Base-by-base conservation (phyloP, 2,329 filamentous ascomycete species). In the Trichoderma citrinoviride region DNA sequence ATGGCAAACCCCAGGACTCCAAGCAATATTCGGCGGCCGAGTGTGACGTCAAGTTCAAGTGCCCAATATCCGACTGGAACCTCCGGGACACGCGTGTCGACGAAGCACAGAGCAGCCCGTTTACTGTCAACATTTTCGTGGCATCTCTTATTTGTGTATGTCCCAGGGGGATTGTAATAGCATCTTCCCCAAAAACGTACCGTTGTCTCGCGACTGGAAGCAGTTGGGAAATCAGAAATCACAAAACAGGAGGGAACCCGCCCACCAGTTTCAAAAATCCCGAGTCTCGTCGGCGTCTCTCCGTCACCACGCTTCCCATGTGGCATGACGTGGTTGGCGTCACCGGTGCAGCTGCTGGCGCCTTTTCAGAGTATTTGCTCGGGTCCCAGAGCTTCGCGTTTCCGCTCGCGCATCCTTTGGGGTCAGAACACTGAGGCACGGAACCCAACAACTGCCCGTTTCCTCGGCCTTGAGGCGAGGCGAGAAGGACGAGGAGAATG, bases 301-400 rank as follows among this genome's bases (percentile, higher is more conserved):
- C n/a, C 21, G 57, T 52, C 57, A 50, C 50, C 23, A 33, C 14
- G 40, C 60, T 52, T 44, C 5, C 27, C 41, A 53, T 53, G 60
- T 62, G 49, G 40, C 49, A 49, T 62, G 60, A 62, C 60, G 60
- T 62, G 60, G 47, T 62, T 19, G 47, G 47, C 60, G 60, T 62
- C 49, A 44, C 25, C 10, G 25, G 49, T 61, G 58, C 58, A 46
- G 58, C 47, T 50, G 49, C 58, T 61, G 41, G 56, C 56, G 46
- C 14, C 19, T 41, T 41, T 23, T 41, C 52, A 37, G 10, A 37
- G 33, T 15, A 40, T 43, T 49, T 19, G 55, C n/a, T 29, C 43
- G 23, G 29, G 21, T 37, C n/a, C n/a, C 19, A 37, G 10, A 14
- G 33, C 19, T 17, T 41, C 25, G n/a, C 19, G 7, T 23, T 17